Evolutionary conservation across 345 rosid genomes (phyloP).

Genomic region (Eutrema heterophyllum): DNA sequence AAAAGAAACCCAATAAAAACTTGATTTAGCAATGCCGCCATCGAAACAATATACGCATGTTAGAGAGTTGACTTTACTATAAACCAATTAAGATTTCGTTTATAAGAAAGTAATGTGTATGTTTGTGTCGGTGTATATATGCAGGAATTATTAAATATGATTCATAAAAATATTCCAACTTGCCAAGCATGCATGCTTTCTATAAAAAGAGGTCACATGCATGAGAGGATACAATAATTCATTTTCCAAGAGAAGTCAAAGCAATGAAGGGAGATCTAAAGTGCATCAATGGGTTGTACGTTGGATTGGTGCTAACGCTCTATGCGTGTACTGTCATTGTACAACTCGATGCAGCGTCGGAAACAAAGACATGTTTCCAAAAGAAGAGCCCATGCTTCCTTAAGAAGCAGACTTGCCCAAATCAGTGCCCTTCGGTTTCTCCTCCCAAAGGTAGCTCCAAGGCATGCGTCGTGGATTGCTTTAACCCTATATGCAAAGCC

Average conservation of each 20-base stretch:
- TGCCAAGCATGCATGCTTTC: neutral
- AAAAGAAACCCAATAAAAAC: neutral
- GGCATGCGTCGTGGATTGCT: constrained; percentile 34
- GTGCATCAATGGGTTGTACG: neutral
- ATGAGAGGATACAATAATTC: neutral
- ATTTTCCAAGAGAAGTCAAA: constrained; percentile 5
- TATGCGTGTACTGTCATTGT: neutral
- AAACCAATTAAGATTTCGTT: neutral
- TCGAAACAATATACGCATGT: neutral
- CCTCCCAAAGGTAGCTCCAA: constrained; percentile 32
- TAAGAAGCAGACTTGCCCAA: constrained; percentile 30
- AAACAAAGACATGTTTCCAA: constrained; percentile 21
- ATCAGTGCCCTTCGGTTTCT: constrained; percentile 33
- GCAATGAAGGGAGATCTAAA: constrained; percentile 7
- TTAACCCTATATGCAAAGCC: constrained; percentile 35
- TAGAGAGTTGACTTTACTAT: neutral
- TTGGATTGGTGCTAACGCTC: neutral
- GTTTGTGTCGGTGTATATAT: constrained; percentile 10
- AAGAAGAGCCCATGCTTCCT: constrained; percentile 35
- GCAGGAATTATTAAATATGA: neutral
- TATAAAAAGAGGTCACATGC: constrained; percentile 17
- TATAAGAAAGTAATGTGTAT: neutral
- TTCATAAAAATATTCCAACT: neutral
- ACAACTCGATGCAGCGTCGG: constrained; percentile 24
- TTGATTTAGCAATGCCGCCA: neutral